These are phyloP conservation scores for Citrus mangshanensis DNA, from an alignment of 345 rosid genomes.

Conservation along the genomic window DNA sequence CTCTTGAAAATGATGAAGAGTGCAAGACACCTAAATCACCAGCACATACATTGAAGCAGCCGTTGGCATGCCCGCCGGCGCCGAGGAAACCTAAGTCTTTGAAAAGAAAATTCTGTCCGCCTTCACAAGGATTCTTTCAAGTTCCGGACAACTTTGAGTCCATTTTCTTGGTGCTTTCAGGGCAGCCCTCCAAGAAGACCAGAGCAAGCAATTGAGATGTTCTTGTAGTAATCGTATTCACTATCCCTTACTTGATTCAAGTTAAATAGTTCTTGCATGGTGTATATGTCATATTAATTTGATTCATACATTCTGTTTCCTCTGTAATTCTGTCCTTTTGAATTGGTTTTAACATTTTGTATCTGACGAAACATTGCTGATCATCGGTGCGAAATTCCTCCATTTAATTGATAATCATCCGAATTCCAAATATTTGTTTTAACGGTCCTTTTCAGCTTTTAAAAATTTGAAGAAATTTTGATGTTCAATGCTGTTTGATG, in stretches of 20 bases:
- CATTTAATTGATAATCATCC: background rate
- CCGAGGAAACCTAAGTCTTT: background rate
- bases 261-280: background rate
- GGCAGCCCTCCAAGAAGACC: constrained; percentile 5
- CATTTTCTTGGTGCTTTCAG: background rate
- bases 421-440: background rate
- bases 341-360: background rate
- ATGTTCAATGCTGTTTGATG: background rate
- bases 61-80: constrained; percentile 1
- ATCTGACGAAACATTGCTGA: background rate
- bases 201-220: background rate
- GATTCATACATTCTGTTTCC: background rate
- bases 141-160: background rate
- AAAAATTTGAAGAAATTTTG: background rate
- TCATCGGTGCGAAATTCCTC: background rate
- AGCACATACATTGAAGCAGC: background rate
- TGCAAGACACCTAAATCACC: constrained; percentile 3
- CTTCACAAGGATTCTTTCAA: background rate
- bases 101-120: background rate
- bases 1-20: background rate
- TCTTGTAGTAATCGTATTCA: background rate
- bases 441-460: background rate
- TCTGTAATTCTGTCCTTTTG: background rate
- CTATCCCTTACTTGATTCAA: background rate
- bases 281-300: background rate